Evolutionary conservation across 73 alveolate genomes (phyloP).

Genomic region (Uronychia binucleata): DNA sequence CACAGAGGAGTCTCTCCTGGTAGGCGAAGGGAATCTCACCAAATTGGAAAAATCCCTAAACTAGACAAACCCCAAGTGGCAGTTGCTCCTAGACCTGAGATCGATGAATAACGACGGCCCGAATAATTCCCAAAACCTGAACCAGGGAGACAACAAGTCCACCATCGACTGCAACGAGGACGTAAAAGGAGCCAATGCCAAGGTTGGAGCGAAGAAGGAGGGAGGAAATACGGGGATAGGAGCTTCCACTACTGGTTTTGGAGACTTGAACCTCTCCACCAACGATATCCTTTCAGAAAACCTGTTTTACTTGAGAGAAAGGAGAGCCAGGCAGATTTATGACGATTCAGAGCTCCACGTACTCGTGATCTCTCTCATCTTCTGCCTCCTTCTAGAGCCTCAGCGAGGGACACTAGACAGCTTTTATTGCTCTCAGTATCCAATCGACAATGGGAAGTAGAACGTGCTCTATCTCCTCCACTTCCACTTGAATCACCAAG

Average conservation of each 20-base stretch:
- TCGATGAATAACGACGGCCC: background rate
- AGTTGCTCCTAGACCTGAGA: constrained; percentile 30
- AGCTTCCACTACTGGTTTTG: constrained; percentile 34
- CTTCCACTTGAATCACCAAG: constrained; percentile 93
- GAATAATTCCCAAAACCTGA: background rate
- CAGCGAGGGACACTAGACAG: constrained; percentile 97
- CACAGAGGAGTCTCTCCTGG: background rate
- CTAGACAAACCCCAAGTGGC: constrained; percentile 40
- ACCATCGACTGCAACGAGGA: constrained; percentile 33
- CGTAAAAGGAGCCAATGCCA: constrained; percentile 57
- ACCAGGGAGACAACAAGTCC: background rate
- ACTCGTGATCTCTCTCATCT: constrained; percentile 77
- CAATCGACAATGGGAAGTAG: constrained; percentile 92
- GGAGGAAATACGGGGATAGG: constrained; percentile 68
- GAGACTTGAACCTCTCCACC: constrained; percentile 46
- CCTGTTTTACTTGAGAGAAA: constrained; percentile 83
- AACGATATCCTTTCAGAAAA: background rate
- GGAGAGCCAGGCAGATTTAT: constrained; percentile 90
- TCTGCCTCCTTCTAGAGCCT: constrained; percentile 94
- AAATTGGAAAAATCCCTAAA: constrained; percentile 23
- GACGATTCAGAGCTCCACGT: constrained; percentile 97
- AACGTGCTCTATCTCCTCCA: constrained; percentile 92
- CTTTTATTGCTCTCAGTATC: constrained; percentile 93
- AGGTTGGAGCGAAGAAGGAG: constrained; percentile 66
- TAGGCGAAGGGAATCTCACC: constrained; percentile 35